phyloP scores from a whole-genome alignment of 306 rosid genomes.

The Trifolium fragiferum region DNA sequence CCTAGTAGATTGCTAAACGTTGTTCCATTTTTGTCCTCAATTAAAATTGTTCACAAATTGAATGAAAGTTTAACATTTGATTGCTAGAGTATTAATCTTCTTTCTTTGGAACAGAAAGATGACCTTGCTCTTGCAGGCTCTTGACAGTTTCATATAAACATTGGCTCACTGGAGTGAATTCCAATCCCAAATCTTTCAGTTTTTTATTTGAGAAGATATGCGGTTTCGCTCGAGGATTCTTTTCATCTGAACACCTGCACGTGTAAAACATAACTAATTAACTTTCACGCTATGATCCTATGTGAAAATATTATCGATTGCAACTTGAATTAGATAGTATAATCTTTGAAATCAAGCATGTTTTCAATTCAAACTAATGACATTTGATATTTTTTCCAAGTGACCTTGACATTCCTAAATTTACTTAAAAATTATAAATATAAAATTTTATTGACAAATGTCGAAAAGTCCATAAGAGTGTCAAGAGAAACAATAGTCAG shows the following conservation, averaged over 20 bases:
- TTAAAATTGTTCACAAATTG: constrained; percentile 12
- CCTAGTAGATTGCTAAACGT: constrained; percentile 10
- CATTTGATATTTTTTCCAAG: too few species aligned
- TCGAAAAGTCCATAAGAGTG: too few species aligned
- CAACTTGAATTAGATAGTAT: not conserved
- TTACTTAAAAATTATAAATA: too few species aligned
- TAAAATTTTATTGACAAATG: too few species aligned
- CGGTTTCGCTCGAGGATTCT: constrained; percentile 77
- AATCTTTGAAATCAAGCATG: not conserved
- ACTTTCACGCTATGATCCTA: not conserved
- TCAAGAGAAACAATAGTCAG: too few species aligned
- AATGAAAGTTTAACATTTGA: constrained; percentile 33
- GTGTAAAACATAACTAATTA: not conserved
- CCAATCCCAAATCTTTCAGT: constrained; percentile 80
- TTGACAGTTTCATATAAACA: constrained; percentile 83
- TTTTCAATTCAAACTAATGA: not conserved
- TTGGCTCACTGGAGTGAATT: constrained; percentile 78
- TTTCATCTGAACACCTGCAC: constrained; percentile 79
- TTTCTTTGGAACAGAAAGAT: constrained; percentile 54
- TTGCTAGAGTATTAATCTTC: constrained; percentile 50
- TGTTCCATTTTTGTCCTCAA: not conserved
- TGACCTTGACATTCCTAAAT: too few species aligned
- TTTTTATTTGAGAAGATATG: constrained; percentile 77
- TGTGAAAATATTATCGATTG: not conserved
- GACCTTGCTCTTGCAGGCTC: constrained; percentile 92